Percentiles rank a stretch among this genome's conserved stretches.
phyloP scores from a whole-genome alignment of 805 yeast genomes.

The Candida railenensis region DNA sequence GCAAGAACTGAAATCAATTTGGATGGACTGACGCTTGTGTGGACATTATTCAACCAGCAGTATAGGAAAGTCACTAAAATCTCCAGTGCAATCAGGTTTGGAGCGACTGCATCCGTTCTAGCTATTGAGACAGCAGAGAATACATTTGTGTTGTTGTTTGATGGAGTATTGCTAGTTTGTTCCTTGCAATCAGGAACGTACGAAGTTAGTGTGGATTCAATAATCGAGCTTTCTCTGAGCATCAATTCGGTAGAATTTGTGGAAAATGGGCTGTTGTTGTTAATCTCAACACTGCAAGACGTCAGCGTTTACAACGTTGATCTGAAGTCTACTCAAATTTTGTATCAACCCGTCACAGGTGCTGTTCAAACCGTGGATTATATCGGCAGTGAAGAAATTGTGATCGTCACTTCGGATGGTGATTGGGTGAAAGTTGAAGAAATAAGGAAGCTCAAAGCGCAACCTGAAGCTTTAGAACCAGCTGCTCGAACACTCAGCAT shows the following conservation, averaged over 20 bases:
- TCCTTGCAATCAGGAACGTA: neutral
- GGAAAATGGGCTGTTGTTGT: neutral
- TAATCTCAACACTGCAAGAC: neutral
- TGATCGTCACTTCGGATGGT: neutral
- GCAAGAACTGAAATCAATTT: neutral
- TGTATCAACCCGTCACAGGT: neutral
- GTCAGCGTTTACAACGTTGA: neutral
- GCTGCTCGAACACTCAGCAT: neutral
- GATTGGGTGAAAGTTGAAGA: neutral
- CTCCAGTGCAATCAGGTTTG: neutral
- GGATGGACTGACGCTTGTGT: neutral
- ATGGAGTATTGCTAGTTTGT: neutral
- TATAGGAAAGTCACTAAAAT: neutral
- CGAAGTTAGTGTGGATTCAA: neutral
- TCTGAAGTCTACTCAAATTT: neutral
- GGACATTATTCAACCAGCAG: neutral
- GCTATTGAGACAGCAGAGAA: neutral
- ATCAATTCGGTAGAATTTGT: neutral
- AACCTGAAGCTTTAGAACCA: neutral
- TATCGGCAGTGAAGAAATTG: neutral
- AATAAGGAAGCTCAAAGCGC: neutral
- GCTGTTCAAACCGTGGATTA: neutral
- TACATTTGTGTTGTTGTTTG: neutral
- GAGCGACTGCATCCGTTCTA: neutral
- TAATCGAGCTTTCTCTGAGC: neutral